Evolutionary conservation across 108 stramenopile species (phyloP).

Genomic region (Pseudonitzschia multiseries): DNA sequence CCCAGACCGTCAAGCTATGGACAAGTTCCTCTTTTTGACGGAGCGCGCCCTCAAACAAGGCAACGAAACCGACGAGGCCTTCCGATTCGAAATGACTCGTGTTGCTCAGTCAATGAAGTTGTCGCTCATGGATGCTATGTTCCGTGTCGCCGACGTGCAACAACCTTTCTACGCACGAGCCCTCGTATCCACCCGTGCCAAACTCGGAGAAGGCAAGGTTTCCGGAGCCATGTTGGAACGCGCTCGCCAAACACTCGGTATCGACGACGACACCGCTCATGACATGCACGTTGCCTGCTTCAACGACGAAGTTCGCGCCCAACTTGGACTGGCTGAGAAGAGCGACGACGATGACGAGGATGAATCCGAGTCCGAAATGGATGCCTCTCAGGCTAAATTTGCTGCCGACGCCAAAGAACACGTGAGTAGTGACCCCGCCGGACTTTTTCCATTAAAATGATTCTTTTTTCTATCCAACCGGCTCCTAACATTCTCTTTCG

Average conservation of each 20-base stretch:
- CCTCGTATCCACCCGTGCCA: constrained; percentile 61
- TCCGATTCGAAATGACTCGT: constrained; percentile 77
- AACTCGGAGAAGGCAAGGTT: constrained; percentile 71
- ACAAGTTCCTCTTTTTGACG: constrained; percentile 80
- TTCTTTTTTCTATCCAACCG: not conserved
- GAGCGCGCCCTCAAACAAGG: constrained; percentile 70
- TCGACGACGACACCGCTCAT: constrained; percentile 61
- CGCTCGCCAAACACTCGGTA: constrained; percentile 72
- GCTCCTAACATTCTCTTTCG: not conserved
- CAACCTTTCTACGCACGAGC: constrained; percentile 85
- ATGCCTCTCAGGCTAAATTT: constrained; percentile 55
- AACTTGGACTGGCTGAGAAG: constrained; percentile 47
- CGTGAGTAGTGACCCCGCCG: constrained; percentile 41
- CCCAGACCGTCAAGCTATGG: constrained; percentile 69
- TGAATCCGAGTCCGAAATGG: constrained; percentile 30
- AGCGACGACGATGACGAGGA: constrained; percentile 39
- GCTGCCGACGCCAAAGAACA: constrained; percentile 56
- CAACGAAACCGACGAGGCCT: constrained; percentile 81
- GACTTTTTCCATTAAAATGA: not conserved
- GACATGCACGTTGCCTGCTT: constrained; percentile 75
- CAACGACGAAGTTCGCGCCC: constrained; percentile 62
- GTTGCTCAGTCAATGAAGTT: constrained; percentile 68
- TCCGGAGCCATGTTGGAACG: constrained; percentile 67
- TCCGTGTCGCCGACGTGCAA: constrained; percentile 60
- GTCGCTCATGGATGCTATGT: constrained; percentile 38